Evolutionary conservation across 495 filamentous ascomycete genomes (phyloP).

Genomic region (Hypoxylon trugodes): DNA sequence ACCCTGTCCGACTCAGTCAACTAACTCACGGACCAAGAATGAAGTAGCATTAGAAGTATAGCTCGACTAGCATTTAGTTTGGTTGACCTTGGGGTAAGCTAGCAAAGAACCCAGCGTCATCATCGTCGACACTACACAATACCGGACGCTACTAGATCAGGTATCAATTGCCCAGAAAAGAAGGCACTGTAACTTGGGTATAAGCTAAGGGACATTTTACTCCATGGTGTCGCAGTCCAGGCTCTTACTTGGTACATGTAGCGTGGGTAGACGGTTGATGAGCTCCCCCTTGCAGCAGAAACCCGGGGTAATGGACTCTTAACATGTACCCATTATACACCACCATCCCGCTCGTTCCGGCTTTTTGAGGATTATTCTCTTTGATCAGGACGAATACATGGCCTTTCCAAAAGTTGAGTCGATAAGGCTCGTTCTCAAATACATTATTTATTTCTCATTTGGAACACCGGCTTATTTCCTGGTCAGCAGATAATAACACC

Average conservation of each 20-base stretch:
- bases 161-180: not conserved
- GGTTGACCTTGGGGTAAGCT: too few species aligned
- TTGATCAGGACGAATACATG: not conserved
- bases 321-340: constrained; percentile 6
- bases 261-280: constrained; percentile 4
- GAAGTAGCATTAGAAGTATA: too few species aligned
- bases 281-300: constrained; percentile 38
- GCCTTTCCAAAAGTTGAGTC: not conserved
- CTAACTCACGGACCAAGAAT: not conserved
- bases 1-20: not conserved
- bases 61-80: too few species aligned
- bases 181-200: too few species aligned
- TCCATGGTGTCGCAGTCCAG: not conserved
- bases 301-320: constrained; percentile 32
- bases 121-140: not conserved
- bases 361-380: constrained; percentile 3
- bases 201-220: too few species aligned
- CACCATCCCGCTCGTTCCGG: constrained; percentile 19
- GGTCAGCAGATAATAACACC: constrained; percentile 9
- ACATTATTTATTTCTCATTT: constrained; percentile 10
- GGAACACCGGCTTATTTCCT: constrained; percentile 13
- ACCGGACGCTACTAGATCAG: not conserved
- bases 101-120: constrained; percentile 1
- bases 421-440: not conserved
- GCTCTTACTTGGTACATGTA: too few species aligned